Conservation (phyloP, 2,329 filamentous ascomycete species). For the Escovopsis sp. region DNA sequence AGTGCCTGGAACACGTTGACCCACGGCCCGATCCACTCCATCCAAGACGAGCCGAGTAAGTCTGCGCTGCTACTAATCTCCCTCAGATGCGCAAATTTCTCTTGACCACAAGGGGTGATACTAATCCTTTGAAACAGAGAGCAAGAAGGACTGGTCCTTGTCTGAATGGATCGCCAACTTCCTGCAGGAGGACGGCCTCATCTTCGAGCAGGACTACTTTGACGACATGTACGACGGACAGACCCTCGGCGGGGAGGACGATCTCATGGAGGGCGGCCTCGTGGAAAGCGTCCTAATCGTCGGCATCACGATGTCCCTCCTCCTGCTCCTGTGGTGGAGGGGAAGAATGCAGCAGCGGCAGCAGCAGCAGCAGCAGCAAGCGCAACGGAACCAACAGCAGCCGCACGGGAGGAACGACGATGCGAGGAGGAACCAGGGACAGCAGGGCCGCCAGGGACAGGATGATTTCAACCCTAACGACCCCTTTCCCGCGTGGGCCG, state of each 20-base stretch:
- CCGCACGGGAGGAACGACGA: constrained; percentile 18
- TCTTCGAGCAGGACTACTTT: constrained; percentile 46
- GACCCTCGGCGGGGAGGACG: constrained; percentile 44
- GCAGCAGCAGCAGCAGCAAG: not conserved
- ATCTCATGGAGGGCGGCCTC: constrained; percentile 60
- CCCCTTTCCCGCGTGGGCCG: constrained; percentile 22
- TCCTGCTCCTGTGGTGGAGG: constrained; percentile 68
- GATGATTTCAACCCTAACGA: constrained; percentile 12
- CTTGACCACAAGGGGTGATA: too few relatives aligned
- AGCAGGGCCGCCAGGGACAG: constrained; percentile 12
- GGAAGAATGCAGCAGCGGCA: constrained; percentile 51
- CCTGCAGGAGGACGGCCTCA: constrained; percentile 52
- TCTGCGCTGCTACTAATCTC: constrained; percentile 2
- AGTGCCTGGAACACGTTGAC: constrained; percentile 94
- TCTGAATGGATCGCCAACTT: constrained; percentile 82
- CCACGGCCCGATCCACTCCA: constrained; percentile 80
- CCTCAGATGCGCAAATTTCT: not conserved
- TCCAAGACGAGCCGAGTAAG: constrained; percentile 76
- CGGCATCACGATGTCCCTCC: constrained; percentile 56
- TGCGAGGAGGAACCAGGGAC: constrained; percentile 18
- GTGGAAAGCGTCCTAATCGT: constrained; percentile 78
- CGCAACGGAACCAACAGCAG: too few relatives aligned
- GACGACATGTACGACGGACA: constrained; percentile 38
- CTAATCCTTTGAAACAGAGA: constrained; percentile 28
- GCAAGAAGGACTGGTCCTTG: constrained; percentile 60